Conservation (phyloP, 2,329 filamentous ascomycete genomes). For the Xylaria sp. region DNA sequence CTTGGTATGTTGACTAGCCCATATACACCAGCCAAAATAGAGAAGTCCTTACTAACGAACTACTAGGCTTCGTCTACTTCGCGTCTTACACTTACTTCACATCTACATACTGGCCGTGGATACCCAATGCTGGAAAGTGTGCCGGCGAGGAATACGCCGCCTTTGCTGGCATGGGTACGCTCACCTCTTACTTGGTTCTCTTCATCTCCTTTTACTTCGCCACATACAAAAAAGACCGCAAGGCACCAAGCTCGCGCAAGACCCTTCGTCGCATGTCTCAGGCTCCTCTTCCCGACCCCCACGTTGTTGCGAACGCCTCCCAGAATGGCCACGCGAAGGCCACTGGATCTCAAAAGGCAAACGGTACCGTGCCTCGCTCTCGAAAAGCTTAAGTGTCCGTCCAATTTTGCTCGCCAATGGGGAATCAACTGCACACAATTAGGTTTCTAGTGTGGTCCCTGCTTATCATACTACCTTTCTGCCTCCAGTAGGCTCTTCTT, state of each 20-base stretch:
- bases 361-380: constrained; percentile 72
- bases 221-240: constrained; percentile 90
- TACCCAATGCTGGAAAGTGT: constrained; percentile 87
- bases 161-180: constrained; percentile 88
- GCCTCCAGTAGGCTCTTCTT: constrained; percentile 30
- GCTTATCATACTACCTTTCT: constrained; percentile 21
- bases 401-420: constrained; percentile 17
- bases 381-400: constrained; percentile 73
- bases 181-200: constrained; percentile 94
- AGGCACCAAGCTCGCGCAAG: constrained; percentile 84
- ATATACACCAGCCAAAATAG: not conserved
- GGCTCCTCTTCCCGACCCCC: constrained; percentile 82
- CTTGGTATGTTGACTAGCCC: constrained; percentile 72
- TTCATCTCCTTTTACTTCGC: constrained; percentile 99
- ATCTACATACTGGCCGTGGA: constrained; percentile 85
- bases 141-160: constrained; percentile 97
- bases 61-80: constrained; percentile 93
- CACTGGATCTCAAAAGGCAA: constrained; percentile 67
- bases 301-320: constrained; percentile 73
- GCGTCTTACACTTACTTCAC: constrained; percentile 99
- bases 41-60: constrained; percentile 37
- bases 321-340: constrained; percentile 63
- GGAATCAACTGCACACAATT: constrained; percentile 16
- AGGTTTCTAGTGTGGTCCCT: constrained; percentile 15
- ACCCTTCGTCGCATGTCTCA: constrained; percentile 73